Evolutionary conservation across 2,329 filamentous ascomycete species (phyloP).

Genomic region (Verticillium nonalfalfae): DNA sequence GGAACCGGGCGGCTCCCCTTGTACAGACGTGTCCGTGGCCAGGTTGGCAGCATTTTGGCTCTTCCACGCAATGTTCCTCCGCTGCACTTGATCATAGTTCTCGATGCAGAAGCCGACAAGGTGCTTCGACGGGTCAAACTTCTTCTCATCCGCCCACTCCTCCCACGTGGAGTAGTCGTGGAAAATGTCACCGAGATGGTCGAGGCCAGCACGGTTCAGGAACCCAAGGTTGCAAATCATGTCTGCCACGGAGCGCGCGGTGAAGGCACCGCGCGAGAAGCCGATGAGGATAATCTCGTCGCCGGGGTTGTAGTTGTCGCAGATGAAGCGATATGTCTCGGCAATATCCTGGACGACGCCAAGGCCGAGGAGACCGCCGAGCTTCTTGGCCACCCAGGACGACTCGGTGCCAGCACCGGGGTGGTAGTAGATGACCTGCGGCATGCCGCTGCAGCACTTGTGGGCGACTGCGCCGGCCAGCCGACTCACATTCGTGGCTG

Average conservation of each 20-base stretch:
- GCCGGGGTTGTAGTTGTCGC: constrained; percentile 24
- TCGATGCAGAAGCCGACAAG: constrained; percentile 4
- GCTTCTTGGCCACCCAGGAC: constrained; percentile 12
- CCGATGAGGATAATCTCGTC: constrained; percentile 27
- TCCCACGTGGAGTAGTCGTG: constrained; percentile 10
- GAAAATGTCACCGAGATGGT: constrained; percentile 6
- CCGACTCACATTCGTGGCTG: constrained; percentile 25
- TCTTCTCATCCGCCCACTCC: not conserved
- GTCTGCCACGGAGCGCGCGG: constrained; percentile 23
- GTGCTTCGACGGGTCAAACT: constrained; percentile 3
- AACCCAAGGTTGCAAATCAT: constrained; percentile 12
- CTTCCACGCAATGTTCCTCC: not conserved
- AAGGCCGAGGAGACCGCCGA: constrained; percentile 17
- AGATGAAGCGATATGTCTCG: constrained; percentile 27
- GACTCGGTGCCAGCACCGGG: constrained; percentile 23
- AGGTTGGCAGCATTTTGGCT: not conserved
- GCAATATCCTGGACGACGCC: constrained; percentile 20
- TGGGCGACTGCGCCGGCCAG: constrained; percentile 21
- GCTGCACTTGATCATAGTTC: not conserved
- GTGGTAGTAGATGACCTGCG: constrained; percentile 30
- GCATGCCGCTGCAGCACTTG: constrained; percentile 19
- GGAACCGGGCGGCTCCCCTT: not conserved
- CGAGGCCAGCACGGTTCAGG: constrained; percentile 9
- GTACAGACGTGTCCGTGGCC: not conserved
- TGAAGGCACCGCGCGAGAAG: constrained; percentile 29